Conservation (phyloP, 768 basidiomycete species). For the Astraeus odoratus region DNA sequence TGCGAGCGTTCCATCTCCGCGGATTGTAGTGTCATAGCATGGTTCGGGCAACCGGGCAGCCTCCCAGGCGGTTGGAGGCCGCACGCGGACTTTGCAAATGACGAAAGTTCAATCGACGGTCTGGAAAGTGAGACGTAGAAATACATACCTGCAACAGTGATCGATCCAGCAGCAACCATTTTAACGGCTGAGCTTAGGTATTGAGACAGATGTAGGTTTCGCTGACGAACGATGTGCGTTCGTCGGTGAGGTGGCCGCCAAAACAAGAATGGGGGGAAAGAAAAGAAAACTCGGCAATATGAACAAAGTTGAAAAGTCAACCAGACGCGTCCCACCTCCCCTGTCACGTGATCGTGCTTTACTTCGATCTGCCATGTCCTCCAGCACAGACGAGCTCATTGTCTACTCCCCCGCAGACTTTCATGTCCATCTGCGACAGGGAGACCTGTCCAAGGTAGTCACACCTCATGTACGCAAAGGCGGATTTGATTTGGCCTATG, state of each 20-base stretch:
- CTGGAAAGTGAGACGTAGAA: slow-evolving; percentile 1
- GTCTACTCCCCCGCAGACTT: slow-evolving; percentile 74
- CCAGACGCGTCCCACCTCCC: slow-evolving; percentile 17
- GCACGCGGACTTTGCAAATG: slow-evolving; percentile 67
- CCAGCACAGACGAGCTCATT: slow-evolving; percentile 5
- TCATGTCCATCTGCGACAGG: slow-evolving; percentile 95
- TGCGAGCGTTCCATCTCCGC: slow-evolving; percentile 83
- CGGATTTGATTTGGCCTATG: slow-evolving; percentile 88
- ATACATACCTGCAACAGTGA: slow-evolving; percentile 71
- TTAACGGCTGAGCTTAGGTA: slow-evolving; percentile 6
- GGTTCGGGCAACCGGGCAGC: slow-evolving; percentile 77
- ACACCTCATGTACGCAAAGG: slow-evolving; percentile 86
- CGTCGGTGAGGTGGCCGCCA: too few species aligned
- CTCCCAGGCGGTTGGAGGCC: slow-evolving; percentile 83
- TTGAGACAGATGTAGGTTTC: neutral
- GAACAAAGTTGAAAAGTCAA: slow-evolving; percentile 9
- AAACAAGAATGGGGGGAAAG: too few species aligned
- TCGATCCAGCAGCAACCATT: slow-evolving; percentile 84
- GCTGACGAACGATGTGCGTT: neutral
- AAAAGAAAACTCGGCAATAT: too few species aligned
- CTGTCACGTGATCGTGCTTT: slow-evolving; percentile 26
- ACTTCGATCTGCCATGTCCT: slow-evolving; percentile 18
- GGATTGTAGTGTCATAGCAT: slow-evolving; percentile 60
- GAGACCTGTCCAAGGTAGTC: slow-evolving; percentile 72
- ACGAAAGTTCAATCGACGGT: neutral